Conservation (phyloP, 164 flowering plant species). For the Annona cherimola region DNA sequence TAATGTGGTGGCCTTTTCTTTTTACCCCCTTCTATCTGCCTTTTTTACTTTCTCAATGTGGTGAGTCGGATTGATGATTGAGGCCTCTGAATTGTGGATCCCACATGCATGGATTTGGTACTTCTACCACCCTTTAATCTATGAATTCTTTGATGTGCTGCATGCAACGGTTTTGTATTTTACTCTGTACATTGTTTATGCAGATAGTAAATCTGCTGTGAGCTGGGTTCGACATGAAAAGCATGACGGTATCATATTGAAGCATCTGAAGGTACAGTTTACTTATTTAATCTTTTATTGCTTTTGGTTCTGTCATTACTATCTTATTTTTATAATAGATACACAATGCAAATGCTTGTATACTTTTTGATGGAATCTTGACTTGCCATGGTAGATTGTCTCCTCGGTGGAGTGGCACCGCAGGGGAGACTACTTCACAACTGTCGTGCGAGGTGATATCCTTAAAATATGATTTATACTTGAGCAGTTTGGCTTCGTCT, state of each 20-base stretch:
- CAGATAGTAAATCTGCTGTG: constrained; percentile 39
- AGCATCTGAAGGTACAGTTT: constrained; percentile 73
- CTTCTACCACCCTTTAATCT: not conserved
- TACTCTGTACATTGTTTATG: not conserved
- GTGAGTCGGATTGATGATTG: not conserved
- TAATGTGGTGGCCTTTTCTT: constrained; percentile 3
- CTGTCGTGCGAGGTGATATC: constrained; percentile 95
- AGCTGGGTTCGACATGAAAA: constrained; percentile 72
- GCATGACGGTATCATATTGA: constrained; percentile 64
- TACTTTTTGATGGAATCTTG: not conserved
- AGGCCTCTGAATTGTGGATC: not conserved
- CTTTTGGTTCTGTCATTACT: not conserved
- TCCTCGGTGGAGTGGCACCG: constrained; percentile 95
- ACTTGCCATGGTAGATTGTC: constrained; percentile 48
- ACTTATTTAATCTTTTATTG: not conserved
- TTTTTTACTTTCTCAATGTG: not conserved
- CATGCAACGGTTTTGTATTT: not conserved
- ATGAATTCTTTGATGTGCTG: not conserved
- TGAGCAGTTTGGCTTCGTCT: not conserved
- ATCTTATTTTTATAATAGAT: not conserved
- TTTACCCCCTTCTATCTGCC: no score
- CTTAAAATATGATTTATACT: constrained; percentile 22
- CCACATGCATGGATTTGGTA: not conserved
- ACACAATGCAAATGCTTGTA: not conserved
- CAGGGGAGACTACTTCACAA: constrained; percentile 88